Base-by-base conservation (phyloP, 2,329 filamentous ascomycete genomes). In the Fusarium scirpi region DNA sequence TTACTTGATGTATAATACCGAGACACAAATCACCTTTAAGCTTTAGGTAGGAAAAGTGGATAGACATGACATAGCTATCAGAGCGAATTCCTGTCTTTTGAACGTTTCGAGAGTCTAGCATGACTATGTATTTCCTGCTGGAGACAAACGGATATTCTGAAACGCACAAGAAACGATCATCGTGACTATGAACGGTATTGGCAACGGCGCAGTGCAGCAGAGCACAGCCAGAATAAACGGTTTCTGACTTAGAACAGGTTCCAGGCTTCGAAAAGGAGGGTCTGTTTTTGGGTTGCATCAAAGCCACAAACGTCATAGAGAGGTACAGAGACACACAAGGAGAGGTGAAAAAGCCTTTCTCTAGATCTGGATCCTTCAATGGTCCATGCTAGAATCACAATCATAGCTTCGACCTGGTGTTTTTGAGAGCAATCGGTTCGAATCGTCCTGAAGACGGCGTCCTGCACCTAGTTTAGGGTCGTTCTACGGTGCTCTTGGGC, bases 141-240 rank as follows among this genome's bases (percentile, higher is more conserved):
- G 34, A 38, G 34, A 38, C 34, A 38, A 38, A 38, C 18, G n/a
- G 34, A 38, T 38, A 53, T 62, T 72, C 59, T 75, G 72, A 75
- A 76, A 76, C 73, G 32, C 48, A 62, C 24, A 48, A 59, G 56
- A 70, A 67, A 52, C 53, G 25, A 41, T 38, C 30, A n/a, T 65
- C 11, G 16, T 41, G 34, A 20, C 32, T 52, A 29, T 12, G 32
- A 25, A 40, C 24, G 49, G 49, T n/a, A 20, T 24, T 41, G 20
- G 8, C 32, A 25, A 40, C 24, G 49, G 49, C 24, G 20, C 49
- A n/a, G 49, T n/a, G 20, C 49, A 52, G 49, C 24, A 52, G 24
- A 15, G 25, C 49, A 52, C 49, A 52, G 24, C 24, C 49, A 41
- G 34, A 52, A 22, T 25, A 52, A 52, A 52, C 34, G 49, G 24